A percentile compares a stretch with the other conserved stretches of the same genome.
Evolutionary conservation across 495 filamentous ascomycete genomes (phyloP).

Genomic region (Neurospora sp.): DNA sequence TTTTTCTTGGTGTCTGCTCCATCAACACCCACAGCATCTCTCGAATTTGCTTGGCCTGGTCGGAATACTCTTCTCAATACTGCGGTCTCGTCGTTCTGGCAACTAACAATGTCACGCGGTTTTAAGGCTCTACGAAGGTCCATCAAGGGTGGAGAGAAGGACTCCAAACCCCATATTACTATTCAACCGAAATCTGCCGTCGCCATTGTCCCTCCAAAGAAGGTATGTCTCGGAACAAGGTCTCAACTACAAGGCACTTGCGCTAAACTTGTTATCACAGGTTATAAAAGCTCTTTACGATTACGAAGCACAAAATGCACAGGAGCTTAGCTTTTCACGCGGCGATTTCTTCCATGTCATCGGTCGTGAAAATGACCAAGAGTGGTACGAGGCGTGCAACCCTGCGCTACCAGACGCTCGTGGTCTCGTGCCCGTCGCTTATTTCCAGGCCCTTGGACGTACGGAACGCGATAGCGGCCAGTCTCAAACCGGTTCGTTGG

Average conservation of each 20-base stretch:
- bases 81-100: neutral
- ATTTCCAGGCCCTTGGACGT: constrained; percentile 85
- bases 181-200: constrained; percentile 90
- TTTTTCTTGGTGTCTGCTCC: neutral
- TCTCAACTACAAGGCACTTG: neutral
- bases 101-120: constrained; percentile 31
- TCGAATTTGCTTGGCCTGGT: neutral
- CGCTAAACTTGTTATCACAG: constrained; percentile 38
- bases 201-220: constrained; percentile 92
- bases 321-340: constrained; percentile 82
- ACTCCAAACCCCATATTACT: constrained; percentile 68
- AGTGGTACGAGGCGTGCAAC: constrained; percentile 99
- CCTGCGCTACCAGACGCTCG: constrained; percentile 78
- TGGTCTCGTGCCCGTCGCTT: constrained; percentile 85
- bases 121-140: constrained; percentile 71
- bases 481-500: constrained; percentile 47
- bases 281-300: constrained; percentile 96
- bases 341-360: constrained; percentile 99
- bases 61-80: neutral
- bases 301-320: constrained; percentile 63
- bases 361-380: constrained; percentile 82
- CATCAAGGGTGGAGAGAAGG: constrained; percentile 69
- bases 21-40: neutral
- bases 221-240: constrained; percentile 48
- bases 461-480: constrained; percentile 77